Conservation (phyloP, 768 basidiomycete genomes). For the Pulveroboletus frians region DNA sequence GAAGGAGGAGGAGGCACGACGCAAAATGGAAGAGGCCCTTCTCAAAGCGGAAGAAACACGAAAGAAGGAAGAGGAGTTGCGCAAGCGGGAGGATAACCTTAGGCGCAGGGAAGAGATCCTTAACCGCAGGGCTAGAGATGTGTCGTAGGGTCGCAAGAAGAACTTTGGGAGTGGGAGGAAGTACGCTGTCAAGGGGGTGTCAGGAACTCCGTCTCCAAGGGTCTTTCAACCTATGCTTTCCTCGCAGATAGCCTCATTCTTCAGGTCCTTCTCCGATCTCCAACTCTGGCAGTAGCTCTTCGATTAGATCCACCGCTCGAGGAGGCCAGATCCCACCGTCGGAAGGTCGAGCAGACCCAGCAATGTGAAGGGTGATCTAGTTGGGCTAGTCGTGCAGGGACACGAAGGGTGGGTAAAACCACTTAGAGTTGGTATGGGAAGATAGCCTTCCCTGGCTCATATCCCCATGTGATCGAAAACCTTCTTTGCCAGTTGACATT, state of each 20-base stretch:
- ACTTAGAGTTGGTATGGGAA: no score
- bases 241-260: constrained; percentile 25
- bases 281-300: background rate
- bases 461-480: no score
- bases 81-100: constrained; percentile 26
- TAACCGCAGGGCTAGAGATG: constrained; percentile 28
- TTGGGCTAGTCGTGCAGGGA: no score
- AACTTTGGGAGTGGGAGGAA: constrained; percentile 29
- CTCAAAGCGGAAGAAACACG: constrained; percentile 21
- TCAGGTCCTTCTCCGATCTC: constrained; percentile 30
- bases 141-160: constrained; percentile 26
- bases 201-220: constrained; percentile 26
- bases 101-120: constrained; percentile 30
- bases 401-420: no score
- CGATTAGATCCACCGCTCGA: no score
- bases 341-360: no score
- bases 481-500: no score
- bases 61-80: constrained; percentile 25
- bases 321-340: no score
- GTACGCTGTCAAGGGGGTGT: constrained; percentile 29
- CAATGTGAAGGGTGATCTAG: no score
- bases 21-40: constrained; percentile 24
- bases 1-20: constrained; percentile 26
- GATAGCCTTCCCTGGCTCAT: no score
- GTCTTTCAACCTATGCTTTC: constrained; percentile 19